Evolutionary conservation across 768 basidiomycete species (phyloP).

Genomic region (Cyclocybe aegerita): DNA sequence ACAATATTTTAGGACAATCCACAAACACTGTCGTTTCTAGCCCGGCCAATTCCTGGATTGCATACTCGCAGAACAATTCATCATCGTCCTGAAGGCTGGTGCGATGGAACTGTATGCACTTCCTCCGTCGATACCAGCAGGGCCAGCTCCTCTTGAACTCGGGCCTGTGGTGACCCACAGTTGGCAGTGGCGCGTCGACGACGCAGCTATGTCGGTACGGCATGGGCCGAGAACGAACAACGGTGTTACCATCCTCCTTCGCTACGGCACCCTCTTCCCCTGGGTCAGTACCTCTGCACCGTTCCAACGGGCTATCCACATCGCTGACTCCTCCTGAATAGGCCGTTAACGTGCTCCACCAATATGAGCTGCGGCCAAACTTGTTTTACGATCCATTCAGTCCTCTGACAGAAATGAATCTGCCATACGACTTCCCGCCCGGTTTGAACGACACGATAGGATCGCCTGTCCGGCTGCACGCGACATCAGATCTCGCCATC

Average conservation of each 20-base stretch:
- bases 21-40: conserved; percentile 5
- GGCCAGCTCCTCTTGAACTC: conserved; percentile 22
- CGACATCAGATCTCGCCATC: conserved; percentile 50
- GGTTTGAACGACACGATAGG: conserved; percentile 39
- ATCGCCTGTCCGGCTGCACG: conserved; percentile 58
- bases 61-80: conserved; percentile 39
- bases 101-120: conserved; percentile 44
- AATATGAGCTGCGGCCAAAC: conserved; percentile 53
- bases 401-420: conserved; percentile 30
- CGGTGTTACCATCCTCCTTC: conserved; percentile 52
- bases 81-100: conserved; percentile 43
- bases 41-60: conserved; percentile 29
- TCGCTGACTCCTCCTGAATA: conserved; percentile 8
- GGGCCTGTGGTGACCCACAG: conserved; percentile 45
- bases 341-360: conserved; percentile 70
- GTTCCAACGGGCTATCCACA: neutral
- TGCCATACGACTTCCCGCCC: conserved; percentile 45
- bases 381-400: conserved; percentile 26
- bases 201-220: conserved; percentile 33
- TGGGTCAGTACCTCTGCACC: conserved; percentile 36
- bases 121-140: conserved; percentile 20
- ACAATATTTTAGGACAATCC: neutral
- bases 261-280: conserved; percentile 59
- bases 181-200: conserved; percentile 62
- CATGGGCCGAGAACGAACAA: conserved; percentile 20